These are phyloP conservation scores for Guadua angustifolia DNA, from an alignment of 176 grass and related monocot species.

Conservation along the genomic window DNA sequence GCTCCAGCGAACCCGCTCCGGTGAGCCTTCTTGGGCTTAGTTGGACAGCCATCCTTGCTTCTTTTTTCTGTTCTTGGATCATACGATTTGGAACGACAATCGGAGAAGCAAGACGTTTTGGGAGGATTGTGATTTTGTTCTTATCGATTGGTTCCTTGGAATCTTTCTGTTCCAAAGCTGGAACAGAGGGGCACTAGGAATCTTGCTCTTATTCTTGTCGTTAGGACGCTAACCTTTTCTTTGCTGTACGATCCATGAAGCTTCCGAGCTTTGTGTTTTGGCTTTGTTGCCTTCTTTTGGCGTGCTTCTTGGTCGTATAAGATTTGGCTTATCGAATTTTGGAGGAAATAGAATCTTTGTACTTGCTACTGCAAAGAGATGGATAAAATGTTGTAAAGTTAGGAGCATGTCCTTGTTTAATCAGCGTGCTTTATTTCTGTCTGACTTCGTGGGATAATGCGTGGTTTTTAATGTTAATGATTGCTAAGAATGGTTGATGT, in stretches of 20 bases:
- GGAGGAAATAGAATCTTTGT: conserved; percentile 23
- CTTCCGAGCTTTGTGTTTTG: conserved; percentile 38
- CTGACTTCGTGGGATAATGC: conserved; percentile 26
- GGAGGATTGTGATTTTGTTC: conserved; percentile 37
- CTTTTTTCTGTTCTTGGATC: background rate
- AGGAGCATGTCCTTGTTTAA: background rate
- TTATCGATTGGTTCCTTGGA: conserved; percentile 11
- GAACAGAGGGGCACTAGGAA: conserved; percentile 33
- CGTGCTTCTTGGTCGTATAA: background rate
- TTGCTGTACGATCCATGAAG: conserved; percentile 12
- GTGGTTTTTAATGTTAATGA: conserved; percentile 39
- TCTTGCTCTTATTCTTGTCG: conserved; percentile 38
- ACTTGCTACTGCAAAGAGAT: conserved; percentile 20
- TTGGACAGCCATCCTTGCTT: background rate
- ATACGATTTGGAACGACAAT: background rate
- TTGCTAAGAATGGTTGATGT: conserved; percentile 47
- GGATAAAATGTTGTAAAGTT: conserved; percentile 32
- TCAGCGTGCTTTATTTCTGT: background rate
- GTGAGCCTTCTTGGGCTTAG: conserved; percentile 23
- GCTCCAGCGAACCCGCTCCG: conserved; percentile 48
- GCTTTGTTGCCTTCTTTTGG: conserved; percentile 42
- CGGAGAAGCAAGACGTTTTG: no score
- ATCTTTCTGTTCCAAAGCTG: conserved; percentile 42
- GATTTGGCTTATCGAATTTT: conserved; percentile 9
- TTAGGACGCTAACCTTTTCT: conserved; percentile 24